phyloP scores from a whole-genome alignment of 495 filamentous ascomycete species.

The Bathelium albidoporum region DNA sequence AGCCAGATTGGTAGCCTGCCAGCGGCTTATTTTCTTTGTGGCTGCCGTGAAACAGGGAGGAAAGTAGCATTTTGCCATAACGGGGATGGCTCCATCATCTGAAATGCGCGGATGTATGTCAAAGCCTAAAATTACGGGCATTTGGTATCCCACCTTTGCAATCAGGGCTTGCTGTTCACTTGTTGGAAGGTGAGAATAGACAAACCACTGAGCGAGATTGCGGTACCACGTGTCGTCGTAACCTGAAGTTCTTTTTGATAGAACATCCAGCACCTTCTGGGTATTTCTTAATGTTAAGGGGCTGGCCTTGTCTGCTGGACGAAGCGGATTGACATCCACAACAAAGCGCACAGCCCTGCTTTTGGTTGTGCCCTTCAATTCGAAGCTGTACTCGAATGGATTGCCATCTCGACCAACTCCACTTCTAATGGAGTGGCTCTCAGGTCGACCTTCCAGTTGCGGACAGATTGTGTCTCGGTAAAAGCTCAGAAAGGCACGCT shows the following conservation, averaged over 20 bases:
- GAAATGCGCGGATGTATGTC: background rate
- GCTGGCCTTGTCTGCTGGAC: background rate
- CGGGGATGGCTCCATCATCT: background rate
- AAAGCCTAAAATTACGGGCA: background rate
- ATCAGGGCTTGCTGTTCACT: background rate
- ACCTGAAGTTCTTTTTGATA: background rate
- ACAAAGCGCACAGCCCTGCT: background rate
- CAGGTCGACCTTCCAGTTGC: background rate
- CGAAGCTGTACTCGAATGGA: background rate
- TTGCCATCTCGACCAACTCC: background rate
- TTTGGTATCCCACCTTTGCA: background rate
- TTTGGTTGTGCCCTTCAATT: background rate
- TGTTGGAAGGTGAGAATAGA: background rate
- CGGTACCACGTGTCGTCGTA: background rate
- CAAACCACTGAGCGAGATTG: background rate
- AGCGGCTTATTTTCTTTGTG: background rate
- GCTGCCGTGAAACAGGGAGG: background rate
- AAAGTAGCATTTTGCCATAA: background rate
- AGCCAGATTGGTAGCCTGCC: background rate
- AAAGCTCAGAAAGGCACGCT: background rate
- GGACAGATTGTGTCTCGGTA: background rate
- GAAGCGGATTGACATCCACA: background rate
- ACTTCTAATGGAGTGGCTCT: background rate
- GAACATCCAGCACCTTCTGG: background rate
- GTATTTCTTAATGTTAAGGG: background rate